A percentile compares a stretch with the other conserved stretches of the same genome.
Evolutionary conservation across 768 basidiomycete species (phyloP).

Genomic region (Tulasnella sp.): DNA sequence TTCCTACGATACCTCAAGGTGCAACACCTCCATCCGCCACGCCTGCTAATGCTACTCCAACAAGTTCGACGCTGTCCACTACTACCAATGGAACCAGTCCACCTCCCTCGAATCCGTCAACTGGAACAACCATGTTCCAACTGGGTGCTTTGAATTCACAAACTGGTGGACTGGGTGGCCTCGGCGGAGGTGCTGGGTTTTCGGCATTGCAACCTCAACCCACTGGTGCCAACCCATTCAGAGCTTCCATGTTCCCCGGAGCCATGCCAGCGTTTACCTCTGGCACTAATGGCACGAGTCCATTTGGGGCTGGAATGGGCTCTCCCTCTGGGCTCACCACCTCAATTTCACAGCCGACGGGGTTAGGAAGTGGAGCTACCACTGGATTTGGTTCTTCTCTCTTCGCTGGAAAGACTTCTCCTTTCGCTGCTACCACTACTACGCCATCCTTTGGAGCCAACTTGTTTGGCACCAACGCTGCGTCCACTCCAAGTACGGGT

Average conservation of each 20-base stretch:
- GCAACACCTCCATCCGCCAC: conserved; percentile 1
- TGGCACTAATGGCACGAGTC: neutral
- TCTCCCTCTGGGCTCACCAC: too few relatives aligned
- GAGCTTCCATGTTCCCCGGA: conserved; percentile 26
- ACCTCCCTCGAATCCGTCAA: neutral
- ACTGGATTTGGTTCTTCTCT: conserved; percentile 12
- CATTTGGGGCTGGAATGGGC: too few relatives aligned
- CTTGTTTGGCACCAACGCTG: conserved; percentile 1
- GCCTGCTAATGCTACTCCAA: neutral
- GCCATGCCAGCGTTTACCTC: neutral
- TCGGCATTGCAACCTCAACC: conserved; percentile 31
- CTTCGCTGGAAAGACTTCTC: too few relatives aligned
- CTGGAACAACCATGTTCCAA: conserved; percentile 28
- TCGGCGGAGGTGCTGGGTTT: conserved; percentile 8
- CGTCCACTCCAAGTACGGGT: neutral
- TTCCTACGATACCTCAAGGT: conserved; percentile 51
- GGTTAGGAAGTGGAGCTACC: too few relatives aligned
- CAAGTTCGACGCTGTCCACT: neutral
- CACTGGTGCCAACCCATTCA: conserved; percentile 35
- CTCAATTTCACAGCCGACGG: conserved; percentile 2
- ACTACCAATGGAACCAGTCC: neutral
- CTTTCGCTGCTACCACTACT: neutral
- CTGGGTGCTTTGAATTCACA: conserved; percentile 30
- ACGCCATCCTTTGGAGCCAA: conserved; percentile 8
- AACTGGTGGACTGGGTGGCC: neutral